phyloP scores from a whole-genome alignment of 1,284 basidiomycete genomes.

The Phellinidium pouzarii region DNA sequence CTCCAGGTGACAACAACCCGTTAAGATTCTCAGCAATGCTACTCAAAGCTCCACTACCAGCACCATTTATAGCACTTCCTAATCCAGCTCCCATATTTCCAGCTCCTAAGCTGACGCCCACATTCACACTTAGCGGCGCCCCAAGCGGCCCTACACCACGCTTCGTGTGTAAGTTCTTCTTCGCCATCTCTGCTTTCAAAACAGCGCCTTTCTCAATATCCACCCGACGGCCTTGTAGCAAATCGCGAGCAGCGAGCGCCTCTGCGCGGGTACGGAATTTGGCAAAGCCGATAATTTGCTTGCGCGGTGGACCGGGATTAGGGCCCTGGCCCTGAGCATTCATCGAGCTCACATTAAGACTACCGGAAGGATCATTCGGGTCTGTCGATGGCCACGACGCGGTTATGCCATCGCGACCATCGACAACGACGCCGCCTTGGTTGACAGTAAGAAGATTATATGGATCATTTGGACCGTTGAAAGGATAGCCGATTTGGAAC shows the following conservation, averaged over 20 bases:
- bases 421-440: slow-evolving; percentile 70
- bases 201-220: slow-evolving; percentile 94
- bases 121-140: slow-evolving; percentile 26
- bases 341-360: slow-evolving; percentile 26
- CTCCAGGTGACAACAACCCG: slow-evolving; percentile 25
- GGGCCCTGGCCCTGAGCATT: slow-evolving; percentile 30
- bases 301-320: slow-evolving; percentile 51
- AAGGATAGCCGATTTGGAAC: slow-evolving; percentile 25
- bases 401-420: slow-evolving; percentile 59
- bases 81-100: slow-evolving; percentile 26
- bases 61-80: slow-evolving; percentile 20
- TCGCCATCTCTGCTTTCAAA: slow-evolving; percentile 98
- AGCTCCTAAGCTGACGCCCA: slow-evolving; percentile 24
- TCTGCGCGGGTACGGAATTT: slow-evolving; percentile 88
- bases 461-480: slow-evolving; percentile 59
- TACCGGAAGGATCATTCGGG: slow-evolving; percentile 25
- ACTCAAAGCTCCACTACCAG: slow-evolving; percentile 23
- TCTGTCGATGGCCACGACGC: slow-evolving; percentile 56
- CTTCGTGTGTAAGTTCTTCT: slow-evolving; percentile 98
- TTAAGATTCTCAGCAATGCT: slow-evolving; percentile 19
- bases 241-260: slow-evolving; percentile 83
- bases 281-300: slow-evolving; percentile 98
- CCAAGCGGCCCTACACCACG: slow-evolving; percentile 66
- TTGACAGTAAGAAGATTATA: slow-evolving; percentile 75
- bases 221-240: slow-evolving; percentile 85